Evolutionary conservation across 2,329 filamentous ascomycete genomes (phyloP), one percentile per base, ranked within the genome.

Genomic region (Neonectria sp.): DNA sequence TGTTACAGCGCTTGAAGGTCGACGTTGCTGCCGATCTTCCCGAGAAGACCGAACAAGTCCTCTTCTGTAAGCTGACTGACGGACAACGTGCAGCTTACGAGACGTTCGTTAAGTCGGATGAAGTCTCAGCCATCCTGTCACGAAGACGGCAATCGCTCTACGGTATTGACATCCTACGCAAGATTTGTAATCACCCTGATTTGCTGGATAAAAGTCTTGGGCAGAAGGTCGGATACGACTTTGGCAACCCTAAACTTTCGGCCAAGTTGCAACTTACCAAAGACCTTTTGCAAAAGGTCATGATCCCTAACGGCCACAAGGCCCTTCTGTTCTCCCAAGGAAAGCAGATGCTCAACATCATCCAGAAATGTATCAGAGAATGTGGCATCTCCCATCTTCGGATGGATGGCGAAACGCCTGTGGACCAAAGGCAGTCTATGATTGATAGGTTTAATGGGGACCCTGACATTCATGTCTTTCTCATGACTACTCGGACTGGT

Each of bases 121-220:
- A 97, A 51, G 95, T 98, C 86, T 89, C 87, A n/a, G 90, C 92
- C 0, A 97, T 98, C 63, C 81, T 95, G 46, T 89, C 87, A 53
- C 90, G 91, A 45, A 92, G 90, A 67, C 88, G 92, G 4, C 93
- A 97, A 76, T 92, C 94, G 3, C 85, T 99, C 1, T 97, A 92
- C 74, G 96, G 95, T 8, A 94, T 99, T 69, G 95, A 98, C 74
- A 92, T 95, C 29, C 84, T 99, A 45, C 91, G 96, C 58, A 99
- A 99, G 81, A 95, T 99, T 61, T 98, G 95, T 84, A 99, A 99
- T 70, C 97, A 99, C 75, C 96, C 97, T 0, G 96, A 99, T 81
- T 85, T 99, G 2, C 84, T 92, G 2, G 91, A 96, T 73, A 93
- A 86, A 49, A 79, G 75, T 27, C 79, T 89, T 17, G 85, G 81